Base-by-base conservation (phyloP, 371 early-diverging fungal species). In the Apophysomyces elegans region DNA sequence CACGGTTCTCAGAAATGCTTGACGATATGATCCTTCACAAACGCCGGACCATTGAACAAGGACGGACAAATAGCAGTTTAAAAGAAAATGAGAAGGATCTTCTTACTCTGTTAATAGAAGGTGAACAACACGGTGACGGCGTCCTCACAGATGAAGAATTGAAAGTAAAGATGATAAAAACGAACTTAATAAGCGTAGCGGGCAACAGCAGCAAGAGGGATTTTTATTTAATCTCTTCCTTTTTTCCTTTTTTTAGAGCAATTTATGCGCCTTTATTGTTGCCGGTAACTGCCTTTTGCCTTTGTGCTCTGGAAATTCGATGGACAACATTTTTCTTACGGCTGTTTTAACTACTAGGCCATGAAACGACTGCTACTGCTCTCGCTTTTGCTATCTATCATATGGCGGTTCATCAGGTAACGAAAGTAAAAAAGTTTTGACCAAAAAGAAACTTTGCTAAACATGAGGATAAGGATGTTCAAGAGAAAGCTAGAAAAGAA, bases 31-130 rank as follows among this genome's bases (percentile, higher is more conserved):
- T 84, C 35, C 78, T 73, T 16, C 60, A 69, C 26, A 70, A 76
- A 50, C 72, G 78, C 18, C 59, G 61, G 35, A 58, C 62, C 18
- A 59, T 26, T 77, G 41, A 62, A 59, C n/a, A 69, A 69, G 7
- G 50, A 56, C 21, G 21, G 5, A 7, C 54, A 9, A 62, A 35
- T 12, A 61, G 64, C 0, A 44, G 50, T 18, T 59, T 56, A 1
- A 64, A 62, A 2, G 83, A 85, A 32, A 78, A 73, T 41, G 81
- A 83, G 46, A 79, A 73, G n/a, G 87, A 86, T 50, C 61, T 86
- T 46, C 69, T 86, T 32, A 78, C 87, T 0, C 67, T 88, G 69
- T 83, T 88, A 86, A 75, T 86, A 45, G 81, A 84, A 65, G 69
- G 75, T 47, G 80, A 78, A 59, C 62, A 71, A 37, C 50, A 68